Conservation (phyloP, 140 eudicot genomes). For the Ambrosia hybrid region DNA sequence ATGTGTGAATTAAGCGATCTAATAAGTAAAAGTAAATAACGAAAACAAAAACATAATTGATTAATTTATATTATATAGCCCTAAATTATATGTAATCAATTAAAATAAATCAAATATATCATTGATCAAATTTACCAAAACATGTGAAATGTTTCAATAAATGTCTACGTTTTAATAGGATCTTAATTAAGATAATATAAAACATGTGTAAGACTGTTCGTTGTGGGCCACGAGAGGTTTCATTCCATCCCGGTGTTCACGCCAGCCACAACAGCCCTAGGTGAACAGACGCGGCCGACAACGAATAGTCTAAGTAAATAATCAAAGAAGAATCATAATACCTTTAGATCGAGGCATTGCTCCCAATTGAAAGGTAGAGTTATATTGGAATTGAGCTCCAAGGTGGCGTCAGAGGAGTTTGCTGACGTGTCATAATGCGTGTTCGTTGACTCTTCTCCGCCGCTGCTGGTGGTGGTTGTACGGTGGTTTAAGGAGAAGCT, state of each 20-base stretch:
- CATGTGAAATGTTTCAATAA: too few relatives aligned
- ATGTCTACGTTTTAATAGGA: too few relatives aligned
- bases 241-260: too few relatives aligned
- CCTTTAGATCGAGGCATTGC: conserved; percentile 98
- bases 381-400: conserved; percentile 81
- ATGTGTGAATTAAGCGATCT: too few relatives aligned
- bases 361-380: conserved; percentile 91
- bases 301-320: background rate
- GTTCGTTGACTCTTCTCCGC: conserved; percentile 9
- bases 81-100: background rate
- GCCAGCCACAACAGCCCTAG: too few relatives aligned
- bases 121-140: too few relatives aligned
- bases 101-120: background rate
- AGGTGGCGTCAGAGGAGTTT: conserved; percentile 37
- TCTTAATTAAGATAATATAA: background rate
- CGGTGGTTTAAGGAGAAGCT: conserved; percentile 72
- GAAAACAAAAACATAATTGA: too few relatives aligned
- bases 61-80: background rate
- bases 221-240: too few relatives aligned
- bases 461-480: conserved; percentile 29
- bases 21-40: too few relatives aligned
- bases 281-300: too few relatives aligned
- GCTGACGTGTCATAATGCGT: conserved; percentile 29
- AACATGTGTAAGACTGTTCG: background rate
- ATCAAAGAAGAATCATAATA: conserved; percentile 1